Evolutionary conservation across 2,329 filamentous ascomycete species (phyloP), one percentile per base, ranked within the genome.

Genomic region (Epichloe amarillans): DNA sequence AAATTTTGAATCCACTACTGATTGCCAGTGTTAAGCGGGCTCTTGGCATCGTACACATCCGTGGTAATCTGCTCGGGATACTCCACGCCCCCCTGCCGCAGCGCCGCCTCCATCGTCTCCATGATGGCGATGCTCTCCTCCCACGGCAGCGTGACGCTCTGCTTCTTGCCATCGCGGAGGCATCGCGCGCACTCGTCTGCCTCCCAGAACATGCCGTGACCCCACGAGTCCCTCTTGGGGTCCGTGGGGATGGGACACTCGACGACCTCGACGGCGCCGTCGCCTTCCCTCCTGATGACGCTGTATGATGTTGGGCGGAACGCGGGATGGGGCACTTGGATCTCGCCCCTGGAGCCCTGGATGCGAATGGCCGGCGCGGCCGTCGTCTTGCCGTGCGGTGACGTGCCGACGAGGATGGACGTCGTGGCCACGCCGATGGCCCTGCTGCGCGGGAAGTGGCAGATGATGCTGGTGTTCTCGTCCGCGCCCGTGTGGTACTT

Each of bases 191-290:
- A 84, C 71, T 88, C 86, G 64, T 90, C 86, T 1, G 87, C 87
- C 65, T 90, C 85, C 84, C 84, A 91, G 69, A 88, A 93, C 86
- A 94, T 93, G 47, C 88, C 88, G 56, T 88, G 83, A 11, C 87
- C 88, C 69, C 70, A 75, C 17, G 42, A 44, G 56, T 61, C 62
- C 35, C 72, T 68, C 56, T 67, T 69, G 23, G 66, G 58, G 58
- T 80, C 76, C 50, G 64, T 62, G 40, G 77, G 77, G 42, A 79
- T 73, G 12, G 75, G 73, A 60, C 71, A 76, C 57, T 77, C 70
- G 47, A 80, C 69, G 12, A 72, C 65, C 58, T 79, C 74, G 30
- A 72, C 63, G 41, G 71, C 67, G 47, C 71, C 72, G 30, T 67
- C 72, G 46, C 65, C 64, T 38, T 72, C 73, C 56, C 69, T 69